Evolutionary conservation across 805 yeast genomes (phyloP), one percentile per base, ranked within the genome.

Genomic region (Komagataella populi): DNA sequence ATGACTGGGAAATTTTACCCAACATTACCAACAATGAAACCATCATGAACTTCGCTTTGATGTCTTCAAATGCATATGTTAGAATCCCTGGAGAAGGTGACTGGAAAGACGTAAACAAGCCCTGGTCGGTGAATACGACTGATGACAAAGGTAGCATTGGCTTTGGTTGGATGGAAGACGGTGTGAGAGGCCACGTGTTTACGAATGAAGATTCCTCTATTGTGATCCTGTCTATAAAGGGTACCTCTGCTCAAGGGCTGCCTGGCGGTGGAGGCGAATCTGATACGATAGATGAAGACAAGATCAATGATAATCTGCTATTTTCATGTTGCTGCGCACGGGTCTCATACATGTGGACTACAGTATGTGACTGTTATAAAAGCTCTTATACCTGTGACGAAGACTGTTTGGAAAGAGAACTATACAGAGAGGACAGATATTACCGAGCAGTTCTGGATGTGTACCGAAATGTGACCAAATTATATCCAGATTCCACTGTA

Each of bases 311-410:
- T 63, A 93, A 93, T 60, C 62, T 91, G 52, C 67, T 93, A 43
- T 93, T 93, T 63, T 86, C 95, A 8, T 93, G 99, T 65, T 93
- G 99, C 64, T 93, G 99, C 68, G 98, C 96, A 0, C 74, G 97
- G 44, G 84, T 91, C 1, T 79, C 93, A 44, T 89, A 88, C 56
- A 67, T 87, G 66, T 93, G 98, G 99, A 80, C 84, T 6, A 85
- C 97, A 0, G 98, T 89, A 1, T 93, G 99, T 67, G 96, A 89
- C 64, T 93, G 99, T 63, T 91, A 84, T 61, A 78, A 81, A 55
- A 79, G 77, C 50, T 77, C 95, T 0, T 87, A 87, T 64, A 86
- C 91, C 0, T 93, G 99, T 67, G 83, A 89, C 65, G 93, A 88
- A 65, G 76, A 76, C 53, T 93, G 99, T 62, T 67, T 93, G 23